Base-by-base conservation (phyloP, 2,329 filamentous ascomycete genomes). In the Fonsecaea pedrosoi region DNA sequence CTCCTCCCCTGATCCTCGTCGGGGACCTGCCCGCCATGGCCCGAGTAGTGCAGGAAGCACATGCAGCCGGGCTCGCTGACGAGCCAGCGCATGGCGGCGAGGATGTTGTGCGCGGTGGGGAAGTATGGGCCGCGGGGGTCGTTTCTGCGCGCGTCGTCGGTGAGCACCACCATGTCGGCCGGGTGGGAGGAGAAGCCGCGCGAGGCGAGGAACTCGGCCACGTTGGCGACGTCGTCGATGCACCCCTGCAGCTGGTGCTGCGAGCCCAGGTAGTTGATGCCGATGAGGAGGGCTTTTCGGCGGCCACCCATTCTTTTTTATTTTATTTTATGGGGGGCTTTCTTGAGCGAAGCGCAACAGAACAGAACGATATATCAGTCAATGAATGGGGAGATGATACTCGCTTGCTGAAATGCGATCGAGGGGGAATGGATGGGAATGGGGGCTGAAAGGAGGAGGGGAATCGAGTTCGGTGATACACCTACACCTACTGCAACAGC, bases 61-160 rank as follows among this genome's bases (percentile, higher is more conserved):
- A 62, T 54, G 42, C 62, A 64, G 1, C 63, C 68, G 21, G 69
- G 69, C 55, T 71, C 69, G 4, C 71, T 68, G 42, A 87, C 82
- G 1, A 88, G 80, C 86, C 86, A 88, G 62, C 84, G 78, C 75
- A 88, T 86, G 3, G 86, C 86, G 2, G 82, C 82, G 45, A 84
- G 73, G 18, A 84, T 78, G 69, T 82, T 82, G 69, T 78, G 78
- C 8, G 78, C 80, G 0, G 75, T 78, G 0, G 81, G 80, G 58
- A 74, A 79, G 65, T 77, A 77, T 0, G 77, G 74, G 1, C 83
- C 84, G 9, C 82, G 82, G 0, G 85, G 83, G 62, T 84, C 81
- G 12, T 45, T 57, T 7, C 18, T 38, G 25, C 25, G 25, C 25
- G 25, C 25, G 25, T 25, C 25, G 70, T 84, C 82, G 10, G 78